Percentiles rank a stretch among this genome's conserved stretches.
phyloP scores from a whole-genome alignment of 2,329 filamentous ascomycete species.

The Talaromyces albobiverticillius region DNA sequence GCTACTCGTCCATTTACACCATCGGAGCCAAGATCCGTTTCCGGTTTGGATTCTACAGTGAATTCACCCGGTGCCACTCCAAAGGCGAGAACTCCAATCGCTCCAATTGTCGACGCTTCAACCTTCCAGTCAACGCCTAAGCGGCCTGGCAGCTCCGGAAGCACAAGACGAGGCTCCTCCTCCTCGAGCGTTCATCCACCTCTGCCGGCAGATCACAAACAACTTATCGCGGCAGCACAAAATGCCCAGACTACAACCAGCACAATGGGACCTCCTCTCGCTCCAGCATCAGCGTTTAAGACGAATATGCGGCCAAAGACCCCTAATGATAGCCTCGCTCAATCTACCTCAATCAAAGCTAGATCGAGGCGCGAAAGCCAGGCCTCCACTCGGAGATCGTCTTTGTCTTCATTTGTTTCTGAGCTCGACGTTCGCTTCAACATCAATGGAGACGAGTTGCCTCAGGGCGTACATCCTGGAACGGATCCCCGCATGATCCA shows the following conservation, averaged over 20 bases:
- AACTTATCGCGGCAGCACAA: conserved; percentile 76
- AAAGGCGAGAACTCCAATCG: conserved; percentile 28
- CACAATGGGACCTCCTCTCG: conserved; percentile 78
- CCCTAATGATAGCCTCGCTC: conserved; percentile 7
- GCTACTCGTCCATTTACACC: conserved; percentile 31
- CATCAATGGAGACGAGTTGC: conserved; percentile 56
- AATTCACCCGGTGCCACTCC: conserved; percentile 37
- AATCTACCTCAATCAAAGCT: conserved; percentile 13
- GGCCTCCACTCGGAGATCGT: conserved; percentile 65
- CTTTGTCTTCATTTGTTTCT: conserved; percentile 91
- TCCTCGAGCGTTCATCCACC: conserved; percentile 59
- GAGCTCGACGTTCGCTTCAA: conserved; percentile 92
- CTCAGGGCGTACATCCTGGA: conserved; percentile 62
- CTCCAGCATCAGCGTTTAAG: conserved; percentile 73
- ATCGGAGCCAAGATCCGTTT: conserved; percentile 29
- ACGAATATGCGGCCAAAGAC: conserved; percentile 45
- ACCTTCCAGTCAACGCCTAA: conserved; percentile 36
- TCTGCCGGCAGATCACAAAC: conserved; percentile 76
- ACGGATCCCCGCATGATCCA: conserved; percentile 98
- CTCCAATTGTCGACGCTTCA: conserved; percentile 27
- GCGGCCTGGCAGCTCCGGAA: conserved; percentile 72
- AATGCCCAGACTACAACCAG: conserved; percentile 39
- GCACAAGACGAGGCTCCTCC: conserved; percentile 51
- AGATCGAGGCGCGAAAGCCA: conserved; percentile 35
- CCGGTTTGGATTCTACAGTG: conserved; percentile 20